phyloP scores from a whole-genome alignment of 345 rosid genomes.

The Toxicodendron radicans region DNA sequence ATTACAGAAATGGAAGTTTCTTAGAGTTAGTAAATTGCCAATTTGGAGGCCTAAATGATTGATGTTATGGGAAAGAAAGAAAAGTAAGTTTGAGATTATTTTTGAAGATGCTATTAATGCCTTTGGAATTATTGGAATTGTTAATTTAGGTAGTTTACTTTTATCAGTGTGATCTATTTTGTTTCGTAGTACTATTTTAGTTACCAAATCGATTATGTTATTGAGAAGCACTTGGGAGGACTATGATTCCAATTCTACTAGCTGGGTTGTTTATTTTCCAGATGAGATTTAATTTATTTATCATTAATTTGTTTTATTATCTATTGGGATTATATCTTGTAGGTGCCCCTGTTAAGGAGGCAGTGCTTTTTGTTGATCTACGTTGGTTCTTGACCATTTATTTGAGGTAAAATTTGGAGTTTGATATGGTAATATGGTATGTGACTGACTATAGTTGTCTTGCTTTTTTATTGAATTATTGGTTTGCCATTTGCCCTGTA shows the following conservation, averaged over 20 bases:
- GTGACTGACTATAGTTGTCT: too few relatives aligned
- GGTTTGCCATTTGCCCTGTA: too few relatives aligned
- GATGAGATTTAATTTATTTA: not conserved
- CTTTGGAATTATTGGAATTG: too few relatives aligned
- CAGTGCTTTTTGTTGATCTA: constrained; percentile 52
- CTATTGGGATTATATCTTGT: constrained; percentile 8
- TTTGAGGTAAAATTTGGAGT: constrained; percentile 48
- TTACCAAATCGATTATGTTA: not conserved
- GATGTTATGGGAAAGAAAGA: not conserved
- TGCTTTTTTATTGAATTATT: too few relatives aligned
- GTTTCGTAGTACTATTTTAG: not conserved
- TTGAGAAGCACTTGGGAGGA: not conserved
- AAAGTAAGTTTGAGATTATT: not conserved
- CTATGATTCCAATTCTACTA: not conserved
- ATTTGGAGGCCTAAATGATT: too few relatives aligned
- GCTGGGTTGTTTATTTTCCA: not conserved
- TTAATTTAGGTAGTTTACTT: too few relatives aligned
- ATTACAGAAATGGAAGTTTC: too few relatives aligned
- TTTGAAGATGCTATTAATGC: too few relatives aligned
- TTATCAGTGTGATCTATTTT: not conserved
- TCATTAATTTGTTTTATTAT: not conserved
- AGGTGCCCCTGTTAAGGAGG: constrained; percentile 57
- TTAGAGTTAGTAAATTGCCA: too few relatives aligned
- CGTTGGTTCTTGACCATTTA: constrained; percentile 70
- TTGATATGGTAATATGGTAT: too few relatives aligned